phyloP scores from a whole-genome alignment of 306 rosid species.

The Malus asiatica region DNA sequence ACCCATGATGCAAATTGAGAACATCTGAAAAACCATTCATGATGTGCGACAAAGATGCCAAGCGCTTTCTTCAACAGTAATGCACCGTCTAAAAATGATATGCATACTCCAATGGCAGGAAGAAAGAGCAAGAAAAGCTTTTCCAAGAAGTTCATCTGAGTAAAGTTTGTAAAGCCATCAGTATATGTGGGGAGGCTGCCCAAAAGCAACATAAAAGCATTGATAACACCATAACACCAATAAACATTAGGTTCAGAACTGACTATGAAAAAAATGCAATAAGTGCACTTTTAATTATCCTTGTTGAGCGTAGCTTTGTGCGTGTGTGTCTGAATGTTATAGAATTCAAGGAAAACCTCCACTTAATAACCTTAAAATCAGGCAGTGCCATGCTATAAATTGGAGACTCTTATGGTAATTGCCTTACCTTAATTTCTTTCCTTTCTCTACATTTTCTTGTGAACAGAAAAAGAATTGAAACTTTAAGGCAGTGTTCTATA shows the following conservation, averaged over 20 bases:
- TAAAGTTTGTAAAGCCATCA: constrained; percentile 23
- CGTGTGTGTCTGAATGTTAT: not conserved
- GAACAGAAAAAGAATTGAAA: not conserved
- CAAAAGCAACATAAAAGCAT: not conserved
- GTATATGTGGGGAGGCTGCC: not conserved
- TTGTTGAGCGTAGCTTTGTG: not conserved
- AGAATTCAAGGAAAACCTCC: not conserved
- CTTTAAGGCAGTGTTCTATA: not conserved
- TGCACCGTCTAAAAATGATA: constrained; percentile 47
- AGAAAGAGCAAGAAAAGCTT: constrained; percentile 41
- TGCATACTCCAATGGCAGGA: constrained; percentile 63
- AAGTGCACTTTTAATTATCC: not conserved
- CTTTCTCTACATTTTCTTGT: not conserved
- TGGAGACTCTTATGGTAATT: not conserved
- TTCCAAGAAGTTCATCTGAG: constrained; percentile 39
- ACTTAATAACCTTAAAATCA: not conserved
- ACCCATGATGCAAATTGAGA: constrained; percentile 83
- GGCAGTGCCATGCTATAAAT: not conserved
- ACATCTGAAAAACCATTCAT: constrained; percentile 60
- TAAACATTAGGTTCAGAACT: not conserved
- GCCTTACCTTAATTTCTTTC: not conserved
- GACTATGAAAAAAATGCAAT: not conserved
- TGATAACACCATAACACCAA: not conserved
- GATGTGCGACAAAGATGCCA: constrained; percentile 36
- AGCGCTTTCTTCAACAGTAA: constrained; percentile 46